Base-by-base conservation (phyloP, 2,329 filamentous ascomycete genomes). In the Davidsoniella australis region DNA sequence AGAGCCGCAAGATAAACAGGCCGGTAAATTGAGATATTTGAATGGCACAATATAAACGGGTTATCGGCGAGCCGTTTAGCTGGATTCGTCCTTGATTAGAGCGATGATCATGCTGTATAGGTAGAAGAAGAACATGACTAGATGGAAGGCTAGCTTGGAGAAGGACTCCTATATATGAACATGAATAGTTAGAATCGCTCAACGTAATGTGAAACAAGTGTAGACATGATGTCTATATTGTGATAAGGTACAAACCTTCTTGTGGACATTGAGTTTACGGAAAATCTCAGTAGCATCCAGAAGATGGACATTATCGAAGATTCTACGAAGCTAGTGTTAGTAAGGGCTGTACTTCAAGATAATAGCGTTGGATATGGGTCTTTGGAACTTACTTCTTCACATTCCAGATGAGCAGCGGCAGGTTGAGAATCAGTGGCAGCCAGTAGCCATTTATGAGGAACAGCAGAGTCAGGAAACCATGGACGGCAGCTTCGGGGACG, bases 61-160 rank as follows among this genome's bases (percentile, higher is more conserved):
- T 18, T 14, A n/a, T 17, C 2, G 39, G 5, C 39, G 39, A 20
- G 18, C 5, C 43, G 39, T 51, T 80, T 81, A 94, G 67, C 87
- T 77, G 53, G 83, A 78, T 70, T 98, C 91, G 66, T 96, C 91
- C 62, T 83, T 81, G 72, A 98, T 98, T 55, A 98, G 76, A 57
- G 91, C 89, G 56, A 95, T 89, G 59, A 91, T 91, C 85, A 91
- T 93, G 80, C 85, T 93, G 77, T 94, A 94, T 51, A 98, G 82
- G 71, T 98, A 98, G 78, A 96, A 98, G 80, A 98, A 98, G 78
- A 98, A 98, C 87, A 98, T 95, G 69, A 98, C 67, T 54, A 98
- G 73, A 68, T 98, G 91, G 75, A 98, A 98, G 50, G 89, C 91
- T 41, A 98, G 85, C 72, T 98, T 98, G 71, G 91, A 81, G 67